phyloP scores from a whole-genome alignment of 2,329 filamentous ascomycete species.

The Apiospora rasikravindrae region DNA sequence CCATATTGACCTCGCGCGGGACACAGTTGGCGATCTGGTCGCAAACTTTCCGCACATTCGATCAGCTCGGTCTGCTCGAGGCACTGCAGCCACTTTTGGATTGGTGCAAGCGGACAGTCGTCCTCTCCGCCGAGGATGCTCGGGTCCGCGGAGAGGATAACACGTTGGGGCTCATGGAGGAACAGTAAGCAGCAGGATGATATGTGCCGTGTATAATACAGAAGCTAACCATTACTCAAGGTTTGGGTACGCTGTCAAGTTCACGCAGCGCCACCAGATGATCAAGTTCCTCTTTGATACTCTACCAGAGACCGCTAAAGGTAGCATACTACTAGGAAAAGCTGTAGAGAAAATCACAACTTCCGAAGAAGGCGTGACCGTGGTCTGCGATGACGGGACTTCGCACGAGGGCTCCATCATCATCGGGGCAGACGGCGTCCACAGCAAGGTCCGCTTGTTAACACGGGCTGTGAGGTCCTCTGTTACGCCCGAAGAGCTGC shows the following conservation, averaged over 20 bases:
- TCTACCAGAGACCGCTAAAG: slow-evolving; percentile 24
- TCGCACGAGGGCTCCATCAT: slow-evolving; percentile 44
- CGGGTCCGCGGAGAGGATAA: background rate
- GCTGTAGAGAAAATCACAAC: slow-evolving; percentile 18
- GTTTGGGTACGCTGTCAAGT: slow-evolving; percentile 30
- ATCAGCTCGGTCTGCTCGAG: slow-evolving; percentile 32
- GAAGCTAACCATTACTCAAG: slow-evolving; percentile 21
- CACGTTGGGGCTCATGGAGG: slow-evolving; percentile 23
- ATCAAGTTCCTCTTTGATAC: slow-evolving; percentile 30
- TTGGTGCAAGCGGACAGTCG: background rate
- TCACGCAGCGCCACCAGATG: slow-evolving; percentile 31
- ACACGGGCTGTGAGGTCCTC: background rate
- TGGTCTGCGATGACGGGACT: slow-evolving; percentile 39
- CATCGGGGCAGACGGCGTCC: slow-evolving; percentile 48
- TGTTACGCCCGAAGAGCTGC: slow-evolving; percentile 28
- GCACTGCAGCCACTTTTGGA: slow-evolving; percentile 17
- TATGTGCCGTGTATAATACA: background rate
- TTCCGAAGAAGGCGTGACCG: background rate
- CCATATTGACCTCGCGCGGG: slow-evolving; percentile 29
- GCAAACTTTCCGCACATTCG: slow-evolving; percentile 33
- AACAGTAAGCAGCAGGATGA: slow-evolving; percentile 23
- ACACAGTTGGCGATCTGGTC: slow-evolving; percentile 33
- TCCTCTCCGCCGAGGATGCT: background rate
- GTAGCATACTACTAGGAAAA: slow-evolving; percentile 21
- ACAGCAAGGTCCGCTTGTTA: slow-evolving; percentile 21